Base-by-base conservation (phyloP, 2,329 filamentous ascomycete genomes). In the Neocatenulostroma microsporum region DNA sequence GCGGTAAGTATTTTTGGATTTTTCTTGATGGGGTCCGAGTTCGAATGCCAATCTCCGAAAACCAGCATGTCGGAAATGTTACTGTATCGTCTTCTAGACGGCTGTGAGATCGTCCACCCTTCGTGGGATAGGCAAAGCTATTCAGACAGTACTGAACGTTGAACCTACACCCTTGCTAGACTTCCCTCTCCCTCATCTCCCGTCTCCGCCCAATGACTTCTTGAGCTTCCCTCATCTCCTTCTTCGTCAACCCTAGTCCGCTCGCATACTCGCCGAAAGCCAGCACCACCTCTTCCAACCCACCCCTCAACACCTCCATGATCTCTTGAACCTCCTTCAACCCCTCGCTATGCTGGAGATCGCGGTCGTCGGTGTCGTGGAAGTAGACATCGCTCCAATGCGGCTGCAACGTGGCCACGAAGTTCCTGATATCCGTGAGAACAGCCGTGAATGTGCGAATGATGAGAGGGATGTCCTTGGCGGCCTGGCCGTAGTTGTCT, bases 401-500 rank as follows among this genome's bases (percentile, higher is more conserved):
- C 3, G 76, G 61, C 1, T 75, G 69, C 28, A 82, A 64, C 2
- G 52, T 62, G 6, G 60, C 58, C 46, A 78, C 70, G 54, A 93
- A 86, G 2, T 57, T 63, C 51, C 94, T 81, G 3, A 94, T 65
- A 47, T 77, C 77, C 37, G 67, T 71, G 38, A 87, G 78, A 1
- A 83, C 78, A 0, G 59, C 50, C 1, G 84, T 88, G 42, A 93
- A 75, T 1, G 78, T 76, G 30, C 81, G 75, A 34, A 95, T 76
- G 39, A 94, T 80, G 32, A 64, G 64, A 1, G 83, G 76, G 2
- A 96, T 78, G 46, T 91, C 84, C 28, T 78, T 72, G 47, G 93
- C 82, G n/a, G 93, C 89, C 49, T 84, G 83, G 11, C 89, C 89
- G 54, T 79, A 91, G 30, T 73, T 73, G 57, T 96, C 89, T 60